Base-by-base conservation (phyloP, 1,284 basidiomycete species). In the Wolfiporia cocos region DNA sequence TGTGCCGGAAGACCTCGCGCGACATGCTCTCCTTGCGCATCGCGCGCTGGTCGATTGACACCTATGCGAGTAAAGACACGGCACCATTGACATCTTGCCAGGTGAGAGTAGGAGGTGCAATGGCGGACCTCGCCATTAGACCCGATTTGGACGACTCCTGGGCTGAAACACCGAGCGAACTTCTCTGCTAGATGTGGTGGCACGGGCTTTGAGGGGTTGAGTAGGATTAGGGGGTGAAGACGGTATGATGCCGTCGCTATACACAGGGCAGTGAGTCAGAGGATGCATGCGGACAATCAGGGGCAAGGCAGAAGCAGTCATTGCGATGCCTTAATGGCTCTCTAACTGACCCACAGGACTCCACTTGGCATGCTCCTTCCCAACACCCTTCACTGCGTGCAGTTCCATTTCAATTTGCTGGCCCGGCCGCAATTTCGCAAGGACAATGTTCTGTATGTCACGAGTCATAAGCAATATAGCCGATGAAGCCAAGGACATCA, bases 191-290 rank as follows among this genome's bases (percentile, higher is more conserved):
- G 73, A 42, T 66, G 76, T 53, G 69, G 85, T 52, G 69, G 80
- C 12, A 84, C 72, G 0, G 86, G 85, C 55, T 84, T 78, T 47
- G 74, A 45, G n/a, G 62, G 64, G 50, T 68, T 78, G 50, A 99
- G 78, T 48, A 83, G 73, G 61, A 99, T 89, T 53, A 87, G 74
- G 0, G 95, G 96, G 19, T 97, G 76, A 3, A 98, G 74, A 36
- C 95, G 86, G 63, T 99, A 99, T 2, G 93, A 90, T 1, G 95
- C 93, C 9, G 92, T 96, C 2, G 93, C 92, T 92, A n/a, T n/a
- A n/a, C n/a, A n/a, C n/a, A n/a, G n/a, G n/a, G n/a, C n/a, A n/a
- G n/a, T n/a, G n/a, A n/a, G n/a, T n/a, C n/a, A n/a, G n/a, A n/a
- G n/a, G n/a, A n/a, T n/a, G n/a, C n/a, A n/a, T n/a, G n/a, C n/a